Percentiles rank a stretch among this genome's conserved stretches.
Evolutionary conservation across 129 eudicot species (phyloP).

Genomic region (Logfia minima): DNA sequence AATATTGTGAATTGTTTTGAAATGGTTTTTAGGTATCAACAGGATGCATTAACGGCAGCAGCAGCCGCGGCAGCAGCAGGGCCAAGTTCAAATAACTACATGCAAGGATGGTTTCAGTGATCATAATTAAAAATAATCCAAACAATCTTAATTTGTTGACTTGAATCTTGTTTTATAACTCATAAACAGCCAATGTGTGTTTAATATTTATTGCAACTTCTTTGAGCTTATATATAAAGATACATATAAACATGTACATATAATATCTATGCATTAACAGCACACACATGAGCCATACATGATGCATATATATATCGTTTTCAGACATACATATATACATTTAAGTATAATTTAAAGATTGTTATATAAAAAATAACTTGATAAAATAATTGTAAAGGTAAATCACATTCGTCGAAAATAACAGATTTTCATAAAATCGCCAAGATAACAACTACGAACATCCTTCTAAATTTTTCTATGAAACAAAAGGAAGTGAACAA

Average conservation of each 20-base stretch:
- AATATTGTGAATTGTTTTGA: background rate
- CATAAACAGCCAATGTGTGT: conserved; percentile 29
- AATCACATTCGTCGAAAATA: background rate
- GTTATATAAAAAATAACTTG: no score
- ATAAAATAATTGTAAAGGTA: no score
- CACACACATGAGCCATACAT: no score
- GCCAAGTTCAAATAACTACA: conserved; percentile 65
- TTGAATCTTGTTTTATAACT: conserved; percentile 27
- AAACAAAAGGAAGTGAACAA: background rate
- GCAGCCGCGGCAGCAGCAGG: conserved; percentile 44
- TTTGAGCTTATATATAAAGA: conserved; percentile 2
- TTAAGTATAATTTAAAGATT: no score
- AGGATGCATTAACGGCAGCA: conserved; percentile 50
- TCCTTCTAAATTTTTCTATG: background rate
- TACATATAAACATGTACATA: background rate
- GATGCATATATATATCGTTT: no score
- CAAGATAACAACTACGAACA: background rate
- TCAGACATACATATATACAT: no score
- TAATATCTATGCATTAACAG: background rate
- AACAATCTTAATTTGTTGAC: background rate
- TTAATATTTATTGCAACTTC: conserved; percentile 18
- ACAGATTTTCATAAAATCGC: background rate
- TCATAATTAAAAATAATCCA: conserved; percentile 7
- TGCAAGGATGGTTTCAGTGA: conserved; percentile 71
- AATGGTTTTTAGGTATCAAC: conserved; percentile 52